Base-by-base conservation (phyloP, 352 stramenopile genomes). In the Phytophthora boehmeriae region DNA sequence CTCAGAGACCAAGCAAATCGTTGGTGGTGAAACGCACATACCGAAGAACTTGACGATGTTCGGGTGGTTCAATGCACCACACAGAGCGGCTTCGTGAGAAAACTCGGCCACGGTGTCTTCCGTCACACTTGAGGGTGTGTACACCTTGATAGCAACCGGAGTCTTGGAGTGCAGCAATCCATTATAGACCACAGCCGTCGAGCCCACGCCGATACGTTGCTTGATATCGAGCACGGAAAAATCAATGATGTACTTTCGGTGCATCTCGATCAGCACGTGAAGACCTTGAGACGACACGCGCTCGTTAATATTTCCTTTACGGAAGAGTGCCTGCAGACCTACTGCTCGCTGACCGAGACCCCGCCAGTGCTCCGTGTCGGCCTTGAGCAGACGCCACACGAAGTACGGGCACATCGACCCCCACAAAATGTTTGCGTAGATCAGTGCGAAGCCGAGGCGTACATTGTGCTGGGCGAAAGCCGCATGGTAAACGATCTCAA, bases 361-460 rank as follows among this genome's bases (percentile, higher is more conserved):
- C n/a, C 80, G 67, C 80, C 80, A 90, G 39, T 85, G 80, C 35
- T 87, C 77, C 5, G 80, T 90, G 51, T 90, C 80, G 16, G 80
- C 78, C 25, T 83, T 67, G 4, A 89, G 61, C 32, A 80, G 39
- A 9, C 74, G 63, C 69, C 75, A 84, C 1, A 73, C 35, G 59
- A 80, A 73, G 23, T 75, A 63, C 34, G 71, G 71, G 10, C 71
- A 69, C 2, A 80, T 44, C 9, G 68, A 68, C 9, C 68, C 64
- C 71, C 64, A 77, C 6, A 75, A 39, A 0, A 80, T 56, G 32
- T 74, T 47, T 5, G 28, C 25, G 59, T 80, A 80, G n/a, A 70
- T 68, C 8, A 81, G 20, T 8, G 47, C 52, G 35, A 71, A 71
- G 1, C 67, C 59, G 10, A 83, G 32, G 36, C 66, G 59, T 0